Evolutionary conservation across 1,139 yeast species (phyloP).

Genomic region (Yamadazyma atmosphaerica): DNA sequence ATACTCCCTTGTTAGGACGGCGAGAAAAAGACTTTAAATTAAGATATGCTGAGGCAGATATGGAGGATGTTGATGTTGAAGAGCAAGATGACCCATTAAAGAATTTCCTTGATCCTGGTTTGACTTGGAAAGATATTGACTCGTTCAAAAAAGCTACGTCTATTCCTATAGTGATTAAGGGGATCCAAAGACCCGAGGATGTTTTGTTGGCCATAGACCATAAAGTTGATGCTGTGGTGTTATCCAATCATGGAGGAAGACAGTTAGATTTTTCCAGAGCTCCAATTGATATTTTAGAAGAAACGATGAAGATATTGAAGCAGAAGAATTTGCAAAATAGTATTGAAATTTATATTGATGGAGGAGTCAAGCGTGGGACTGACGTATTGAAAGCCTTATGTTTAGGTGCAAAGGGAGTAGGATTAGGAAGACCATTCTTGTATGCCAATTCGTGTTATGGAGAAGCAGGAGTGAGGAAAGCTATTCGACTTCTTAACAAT

Average conservation of each 20-base stretch:
- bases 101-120: constrained; percentile 13
- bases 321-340: constrained; percentile 32
- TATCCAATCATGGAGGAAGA: constrained; percentile 60
- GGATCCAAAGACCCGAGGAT: constrained; percentile 53
- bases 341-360: constrained; percentile 50
- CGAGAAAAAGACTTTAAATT: constrained; percentile 26
- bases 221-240: constrained; percentile 48
- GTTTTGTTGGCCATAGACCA: constrained; percentile 47
- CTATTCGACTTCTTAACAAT: constrained; percentile 42
- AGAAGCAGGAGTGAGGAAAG: constrained; percentile 45
- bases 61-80: constrained; percentile 1
- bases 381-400: constrained; percentile 56
- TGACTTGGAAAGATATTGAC: constrained; percentile 22
- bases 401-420: constrained; percentile 58
- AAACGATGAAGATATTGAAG: constrained; percentile 41
- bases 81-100: constrained; percentile 10
- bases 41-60: constrained; percentile 15
- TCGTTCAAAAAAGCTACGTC: constrained; percentile 21
- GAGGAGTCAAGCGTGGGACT: constrained; percentile 57
- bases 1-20: constrained; percentile 25
- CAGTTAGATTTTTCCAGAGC: constrained; percentile 52
- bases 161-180: constrained; percentile 47
- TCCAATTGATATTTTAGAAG: constrained; percentile 50
- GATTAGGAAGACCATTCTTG: constrained; percentile 51
- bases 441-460: constrained; percentile 52